These are phyloP conservation scores for Ogataea ganodermae DNA, from an alignment of 805 yeast genomes.

Conservation along the genomic window DNA sequence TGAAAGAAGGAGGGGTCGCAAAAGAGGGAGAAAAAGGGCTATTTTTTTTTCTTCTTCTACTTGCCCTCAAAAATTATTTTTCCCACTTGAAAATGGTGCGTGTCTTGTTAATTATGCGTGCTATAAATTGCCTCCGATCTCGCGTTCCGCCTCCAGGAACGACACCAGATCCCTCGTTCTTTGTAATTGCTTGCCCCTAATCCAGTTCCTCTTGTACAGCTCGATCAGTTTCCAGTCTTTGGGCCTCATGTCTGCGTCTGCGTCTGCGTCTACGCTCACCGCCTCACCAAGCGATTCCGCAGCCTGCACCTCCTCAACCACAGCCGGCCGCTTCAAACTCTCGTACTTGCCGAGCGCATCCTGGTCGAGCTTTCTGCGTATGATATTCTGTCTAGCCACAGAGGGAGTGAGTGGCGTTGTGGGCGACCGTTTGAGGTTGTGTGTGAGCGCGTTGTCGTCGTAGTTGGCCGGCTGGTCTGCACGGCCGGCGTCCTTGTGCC, in stretches of 20 bases:
- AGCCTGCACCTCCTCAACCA: neutral
- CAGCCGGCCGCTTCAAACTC: neutral
- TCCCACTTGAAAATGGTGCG: neutral
- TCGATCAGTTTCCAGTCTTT: constrained; percentile 5
- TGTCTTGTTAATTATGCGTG: neutral
- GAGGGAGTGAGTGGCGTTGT: constrained; percentile 37
- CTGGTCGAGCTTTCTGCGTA: constrained; percentile 26
- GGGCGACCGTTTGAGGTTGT: constrained; percentile 31
- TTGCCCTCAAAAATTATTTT: neutral
- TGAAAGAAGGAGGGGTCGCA: neutral
- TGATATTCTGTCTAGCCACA: constrained; percentile 27
- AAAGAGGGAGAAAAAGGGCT: neutral
- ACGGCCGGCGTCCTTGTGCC: neutral
- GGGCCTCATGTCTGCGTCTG: neutral
- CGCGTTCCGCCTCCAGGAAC: constrained; percentile 28
- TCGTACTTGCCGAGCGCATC: constrained; percentile 6
- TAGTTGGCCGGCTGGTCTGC: neutral
- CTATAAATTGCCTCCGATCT: neutral
- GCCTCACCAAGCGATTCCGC: no score
- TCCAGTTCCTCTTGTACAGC: constrained; percentile 22
- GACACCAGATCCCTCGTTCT: constrained; percentile 18
- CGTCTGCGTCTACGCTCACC: neutral
- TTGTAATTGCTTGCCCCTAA: constrained; percentile 15
- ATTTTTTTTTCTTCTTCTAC: neutral
- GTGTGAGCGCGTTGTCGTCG: neutral